Evolutionary conservation across 1,284 basidiomycete genomes (phyloP).

Genomic region (Blastosporella zonata): DNA sequence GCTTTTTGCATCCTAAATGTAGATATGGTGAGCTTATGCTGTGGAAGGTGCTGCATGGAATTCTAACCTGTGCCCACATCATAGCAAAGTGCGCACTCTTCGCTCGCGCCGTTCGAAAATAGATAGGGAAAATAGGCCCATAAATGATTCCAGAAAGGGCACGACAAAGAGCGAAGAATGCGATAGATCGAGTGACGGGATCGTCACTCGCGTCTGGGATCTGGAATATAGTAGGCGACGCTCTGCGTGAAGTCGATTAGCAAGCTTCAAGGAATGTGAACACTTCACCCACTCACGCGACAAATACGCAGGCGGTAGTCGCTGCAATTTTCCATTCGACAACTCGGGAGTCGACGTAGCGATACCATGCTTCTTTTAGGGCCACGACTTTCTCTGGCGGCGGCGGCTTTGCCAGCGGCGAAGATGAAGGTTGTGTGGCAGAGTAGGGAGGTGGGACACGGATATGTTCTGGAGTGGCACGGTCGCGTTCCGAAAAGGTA

Average conservation of each 20-base stretch:
- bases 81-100: constrained; percentile 15
- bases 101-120: constrained; percentile 12
- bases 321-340: constrained; percentile 18
- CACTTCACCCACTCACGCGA: constrained; percentile 13
- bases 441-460: constrained; percentile 6
- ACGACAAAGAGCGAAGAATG: constrained; percentile 17
- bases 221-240: constrained; percentile 20
- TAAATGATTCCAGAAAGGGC: constrained; percentile 17
- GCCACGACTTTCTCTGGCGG: constrained; percentile 7
- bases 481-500: background rate
- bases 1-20: constrained; percentile 4
- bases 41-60: background rate
- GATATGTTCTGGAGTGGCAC: constrained; percentile 5
- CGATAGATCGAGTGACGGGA: constrained; percentile 17
- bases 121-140: constrained; percentile 17
- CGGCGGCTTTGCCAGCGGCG: background rate
- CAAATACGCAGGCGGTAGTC: constrained; percentile 15
- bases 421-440: background rate
- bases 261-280: background rate
- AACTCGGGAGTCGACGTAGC: constrained; percentile 12
- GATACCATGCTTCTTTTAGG: constrained; percentile 12
- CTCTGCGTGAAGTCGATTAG: background rate
- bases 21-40: background rate
- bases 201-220: constrained; percentile 19
- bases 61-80: constrained; percentile 14